Base-by-base conservation (phyloP, 1,139 yeast genomes). In the Komagataea norvegica region DNA sequence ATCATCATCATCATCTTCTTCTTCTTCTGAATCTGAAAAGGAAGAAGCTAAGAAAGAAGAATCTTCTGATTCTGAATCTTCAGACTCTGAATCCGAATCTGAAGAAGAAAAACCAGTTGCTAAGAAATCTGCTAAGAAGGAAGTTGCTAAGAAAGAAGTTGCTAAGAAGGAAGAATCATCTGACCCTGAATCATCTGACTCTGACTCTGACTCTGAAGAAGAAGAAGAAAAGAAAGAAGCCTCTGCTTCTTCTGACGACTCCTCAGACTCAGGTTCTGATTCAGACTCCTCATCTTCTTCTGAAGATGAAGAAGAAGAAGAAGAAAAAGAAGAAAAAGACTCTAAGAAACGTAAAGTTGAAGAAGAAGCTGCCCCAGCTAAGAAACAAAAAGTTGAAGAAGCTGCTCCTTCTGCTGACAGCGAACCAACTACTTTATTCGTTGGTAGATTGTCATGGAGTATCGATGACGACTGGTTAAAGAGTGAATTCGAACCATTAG, bases 391-490 rank as follows among this genome's bases (percentile, higher is more conserved):
- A 28, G 27, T 28, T 33, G 36, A 33, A 23, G 34, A 25, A 31
- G n/a, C n/a, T n/a, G n/a, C n/a, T n/a, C n/a, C n/a, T n/a, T n/a
- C 36, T 17, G 11, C 27, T 15, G 33, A 30, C 15, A 63, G 57
- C 34, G 70, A 84, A 64, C 84, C 89, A 55, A 86, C 91, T 44
- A 91, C 97, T 47, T 67, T 91, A 52, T 91, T 91, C 58, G 97
- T 88, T 49, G 98, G 98, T 57, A 81, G 97, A 70, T 78, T 91
- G 57, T 88, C 98, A 24, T 91, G 97, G 97, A 85, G 81, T 67
- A 75, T 91, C 57, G 98, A 91, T 59, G 97, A 88, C 60, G 95
- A 79, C 43, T 85, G 95, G 95, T 78, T 91, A 63, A 72, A 72
- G 64, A 71, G 80, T 51, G 96, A 87, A 70, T 91, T 91, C 62